phyloP scores from a whole-genome alignment of 352 stramenopile genomes.

The Phytophthora sp. region DNA sequence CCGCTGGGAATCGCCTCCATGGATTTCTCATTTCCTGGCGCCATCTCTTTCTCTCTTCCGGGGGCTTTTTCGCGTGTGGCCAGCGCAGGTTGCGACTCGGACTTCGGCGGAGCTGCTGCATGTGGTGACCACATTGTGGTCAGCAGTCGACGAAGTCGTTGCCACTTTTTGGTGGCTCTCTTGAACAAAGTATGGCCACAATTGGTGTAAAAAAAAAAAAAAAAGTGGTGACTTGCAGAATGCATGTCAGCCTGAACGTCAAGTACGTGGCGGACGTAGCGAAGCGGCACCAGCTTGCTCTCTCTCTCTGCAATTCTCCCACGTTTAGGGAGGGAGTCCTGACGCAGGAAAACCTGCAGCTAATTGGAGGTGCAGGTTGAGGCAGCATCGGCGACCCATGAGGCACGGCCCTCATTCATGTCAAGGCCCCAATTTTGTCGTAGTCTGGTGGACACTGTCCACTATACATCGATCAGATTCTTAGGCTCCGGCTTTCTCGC shows the following conservation, averaged over 20 bases:
- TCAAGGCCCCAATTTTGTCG: too few relatives aligned
- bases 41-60: slow-evolving; percentile 8
- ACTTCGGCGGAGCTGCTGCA: slow-evolving; percentile 11
- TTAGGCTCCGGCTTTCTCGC: slow-evolving; percentile 27
- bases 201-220: slow-evolving; percentile 19
- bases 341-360: too few relatives aligned
- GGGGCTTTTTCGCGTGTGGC: slow-evolving; percentile 29
- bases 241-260: slow-evolving; percentile 10
- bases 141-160: slow-evolving; percentile 14
- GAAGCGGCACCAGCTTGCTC: too few relatives aligned
- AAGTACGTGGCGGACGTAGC: slow-evolving; percentile 3
- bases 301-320: slow-evolving; percentile 22
- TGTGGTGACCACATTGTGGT: too few relatives aligned
- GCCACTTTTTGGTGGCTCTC: background rate
- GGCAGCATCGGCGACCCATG: background rate
- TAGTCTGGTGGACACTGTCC: background rate
- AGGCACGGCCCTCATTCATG: background rate
- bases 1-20: background rate
- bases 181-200: slow-evolving; percentile 24
- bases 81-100: slow-evolving; percentile 8
- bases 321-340: background rate
- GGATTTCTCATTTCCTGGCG: slow-evolving; percentile 22
- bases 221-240: slow-evolving; percentile 4
- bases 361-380: background rate
- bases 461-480: slow-evolving; percentile 30